These are phyloP conservation scores for Neurospora pannonica DNA, from an alignment of 495 filamentous ascomycete species.

Conservation along the genomic window DNA sequence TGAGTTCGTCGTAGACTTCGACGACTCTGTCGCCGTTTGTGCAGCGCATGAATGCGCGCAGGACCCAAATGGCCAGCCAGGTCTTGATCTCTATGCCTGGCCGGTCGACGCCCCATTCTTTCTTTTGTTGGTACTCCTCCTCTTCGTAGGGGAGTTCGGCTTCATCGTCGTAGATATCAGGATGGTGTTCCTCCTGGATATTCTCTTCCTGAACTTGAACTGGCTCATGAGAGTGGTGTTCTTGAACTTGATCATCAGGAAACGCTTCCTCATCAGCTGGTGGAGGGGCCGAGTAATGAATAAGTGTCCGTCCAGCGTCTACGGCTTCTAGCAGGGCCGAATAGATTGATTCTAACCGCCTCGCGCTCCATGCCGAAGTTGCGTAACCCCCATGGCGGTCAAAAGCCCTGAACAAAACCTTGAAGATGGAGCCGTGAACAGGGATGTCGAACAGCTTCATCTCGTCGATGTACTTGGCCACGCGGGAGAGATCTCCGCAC, in stretches of 20 bases:
- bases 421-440: slow-evolving; percentile 52
- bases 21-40: slow-evolving; percentile 24
- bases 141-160: neutral
- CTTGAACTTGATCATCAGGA: neutral
- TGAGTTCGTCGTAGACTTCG: slow-evolving; percentile 32
- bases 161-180: neutral
- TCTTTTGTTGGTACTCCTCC: neutral
- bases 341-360: slow-evolving; percentile 45
- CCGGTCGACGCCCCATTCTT: slow-evolving; percentile 3
- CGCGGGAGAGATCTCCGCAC: slow-evolving; percentile 47
- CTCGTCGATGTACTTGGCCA: slow-evolving; percentile 51
- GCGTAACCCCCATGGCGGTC: slow-evolving; percentile 52
- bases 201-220: neutral
- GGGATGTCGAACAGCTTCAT: slow-evolving; percentile 51
- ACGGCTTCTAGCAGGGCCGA: slow-evolving; percentile 31
- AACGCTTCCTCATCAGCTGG: neutral
- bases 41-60: slow-evolving; percentile 38
- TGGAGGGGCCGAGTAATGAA: neutral
- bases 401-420: slow-evolving; percentile 68
- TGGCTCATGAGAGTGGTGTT: neutral
- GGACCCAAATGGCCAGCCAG: slow-evolving; percentile 40
- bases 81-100: slow-evolving; percentile 33
- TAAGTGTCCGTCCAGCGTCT: slow-evolving; percentile 15
- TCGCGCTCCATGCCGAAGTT: slow-evolving; percentile 55
- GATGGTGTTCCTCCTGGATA: neutral